Conservation (phyloP, 495 filamentous ascomycete species). For the Talaromyces stipitatus region DNA sequence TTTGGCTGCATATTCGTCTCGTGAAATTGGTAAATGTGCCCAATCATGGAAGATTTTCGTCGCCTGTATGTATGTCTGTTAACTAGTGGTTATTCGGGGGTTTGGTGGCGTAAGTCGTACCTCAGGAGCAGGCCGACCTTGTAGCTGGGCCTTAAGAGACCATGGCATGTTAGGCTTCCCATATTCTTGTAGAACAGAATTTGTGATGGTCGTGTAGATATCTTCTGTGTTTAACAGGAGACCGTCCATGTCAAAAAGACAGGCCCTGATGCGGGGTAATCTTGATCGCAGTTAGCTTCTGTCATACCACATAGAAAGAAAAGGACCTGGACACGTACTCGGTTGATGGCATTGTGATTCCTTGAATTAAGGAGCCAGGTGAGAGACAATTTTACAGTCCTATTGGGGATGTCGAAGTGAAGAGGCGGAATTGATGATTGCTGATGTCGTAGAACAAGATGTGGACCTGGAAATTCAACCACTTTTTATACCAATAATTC, state of each 20-base stretch:
- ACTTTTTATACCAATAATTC: background rate
- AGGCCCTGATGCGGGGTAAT: slow-evolving; percentile 75
- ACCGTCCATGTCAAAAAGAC: slow-evolving; percentile 98
- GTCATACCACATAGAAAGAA: background rate
- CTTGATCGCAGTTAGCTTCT: slow-evolving; percentile 21
- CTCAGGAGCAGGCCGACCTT: slow-evolving; percentile 78
- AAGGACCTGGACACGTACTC: background rate
- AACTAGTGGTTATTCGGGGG: background rate
- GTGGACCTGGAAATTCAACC: background rate
- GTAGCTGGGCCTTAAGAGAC: slow-evolving; percentile 88
- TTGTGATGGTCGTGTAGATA: slow-evolving; percentile 76
- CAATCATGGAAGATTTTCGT: slow-evolving; percentile 64
- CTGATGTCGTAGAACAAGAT: background rate
- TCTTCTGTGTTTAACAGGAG: slow-evolving; percentile 93
- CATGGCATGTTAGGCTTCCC: slow-evolving; percentile 70
- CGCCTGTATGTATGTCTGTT: slow-evolving; percentile 37
- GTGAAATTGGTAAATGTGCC: slow-evolving; percentile 76
- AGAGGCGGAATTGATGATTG: background rate
- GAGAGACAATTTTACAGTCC: background rate
- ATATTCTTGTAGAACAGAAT: slow-evolving; percentile 69
- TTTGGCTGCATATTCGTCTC: slow-evolving; percentile 54
- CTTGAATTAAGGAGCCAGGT: background rate
- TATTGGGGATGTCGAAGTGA: background rate
- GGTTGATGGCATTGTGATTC: background rate
- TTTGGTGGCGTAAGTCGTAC: slow-evolving; percentile 26